Conservation (phyloP, 257 asterid genomes). For the Capsicum chinense region DNA sequence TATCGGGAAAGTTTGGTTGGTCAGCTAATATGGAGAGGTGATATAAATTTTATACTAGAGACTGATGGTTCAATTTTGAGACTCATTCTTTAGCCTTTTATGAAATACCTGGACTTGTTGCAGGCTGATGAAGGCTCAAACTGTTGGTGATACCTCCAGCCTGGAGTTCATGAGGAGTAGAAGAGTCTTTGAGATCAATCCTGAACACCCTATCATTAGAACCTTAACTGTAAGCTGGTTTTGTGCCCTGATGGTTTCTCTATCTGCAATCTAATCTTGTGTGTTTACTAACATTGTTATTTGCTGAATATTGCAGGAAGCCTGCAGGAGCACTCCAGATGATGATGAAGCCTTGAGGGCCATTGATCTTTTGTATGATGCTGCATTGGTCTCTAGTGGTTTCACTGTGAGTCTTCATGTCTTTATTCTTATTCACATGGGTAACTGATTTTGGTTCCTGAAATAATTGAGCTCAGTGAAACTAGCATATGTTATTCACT, state of each 20-base stretch:
- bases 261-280: background rate
- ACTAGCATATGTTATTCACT: background rate
- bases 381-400: slow-evolving; percentile 94
- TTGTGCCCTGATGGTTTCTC: slow-evolving; percentile 4
- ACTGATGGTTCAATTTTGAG: background rate
- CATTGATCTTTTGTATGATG: slow-evolving; percentile 82
- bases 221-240: slow-evolving; percentile 61
- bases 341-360: slow-evolving; percentile 97
- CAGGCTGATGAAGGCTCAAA: slow-evolving; percentile 96
- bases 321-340: slow-evolving; percentile 68
- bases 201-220: slow-evolving; percentile 85
- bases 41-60: background rate
- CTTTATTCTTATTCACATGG: background rate
- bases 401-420: slow-evolving; percentile 66
- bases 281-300: slow-evolving; percentile 16
- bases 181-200: slow-evolving; percentile 94
- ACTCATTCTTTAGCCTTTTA: slow-evolving; percentile 13
- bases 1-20: slow-evolving; percentile 97
- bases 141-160: slow-evolving; percentile 73
- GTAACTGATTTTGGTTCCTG: background rate
- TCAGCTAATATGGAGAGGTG: slow-evolving; percentile 99
- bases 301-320: slow-evolving; percentile 57
- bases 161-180: slow-evolving; percentile 87
- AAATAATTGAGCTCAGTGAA: background rate
- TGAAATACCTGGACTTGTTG: slow-evolving; percentile 37